A percentile compares a stretch with the other conserved stretches of the same genome.
These are phyloP conservation scores for Dichotomopilus funicola DNA, from an alignment of 2,329 filamentous ascomycete genomes.

Conservation along the genomic window DNA sequence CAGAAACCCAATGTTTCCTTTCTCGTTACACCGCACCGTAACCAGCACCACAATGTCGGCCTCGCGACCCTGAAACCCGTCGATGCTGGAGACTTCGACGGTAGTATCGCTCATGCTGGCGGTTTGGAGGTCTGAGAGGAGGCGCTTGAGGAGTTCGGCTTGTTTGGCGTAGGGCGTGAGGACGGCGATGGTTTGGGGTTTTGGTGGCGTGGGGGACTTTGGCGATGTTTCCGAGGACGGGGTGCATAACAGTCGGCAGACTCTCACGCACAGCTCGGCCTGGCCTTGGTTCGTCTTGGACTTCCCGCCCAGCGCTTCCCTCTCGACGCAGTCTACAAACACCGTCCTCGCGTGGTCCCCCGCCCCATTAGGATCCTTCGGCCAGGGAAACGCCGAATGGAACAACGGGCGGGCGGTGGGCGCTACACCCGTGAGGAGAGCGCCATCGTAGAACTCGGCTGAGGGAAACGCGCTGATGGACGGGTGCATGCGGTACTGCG, in stretches of 20 bases:
- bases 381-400: slow-evolving; percentile 19
- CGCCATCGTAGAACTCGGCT: slow-evolving; percentile 33
- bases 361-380: background rate
- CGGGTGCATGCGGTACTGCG: slow-evolving; percentile 40
- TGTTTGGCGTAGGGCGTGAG: slow-evolving; percentile 37
- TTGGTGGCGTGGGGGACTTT: background rate
- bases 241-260: slow-evolving; percentile 29
- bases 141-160: slow-evolving; percentile 27
- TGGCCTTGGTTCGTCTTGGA: slow-evolving; percentile 37
- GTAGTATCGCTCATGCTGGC: background rate
- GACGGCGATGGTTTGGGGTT: slow-evolving; percentile 27
- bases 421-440: slow-evolving; percentile 30
- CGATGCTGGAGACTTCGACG: slow-evolving; percentile 35
- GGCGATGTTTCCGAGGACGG: background rate
- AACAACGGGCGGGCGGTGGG: slow-evolving; percentile 22
- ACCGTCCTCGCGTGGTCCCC: slow-evolving; percentile 20
- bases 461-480: slow-evolving; percentile 36
- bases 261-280: slow-evolving; percentile 29
- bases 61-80: slow-evolving; percentile 38
- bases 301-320: slow-evolving; percentile 33
- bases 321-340: slow-evolving; percentile 32
- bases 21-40: slow-evolving; percentile 36
- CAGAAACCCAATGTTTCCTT: slow-evolving; percentile 34
- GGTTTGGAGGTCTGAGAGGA: slow-evolving; percentile 16
- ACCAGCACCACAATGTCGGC: slow-evolving; percentile 39